phyloP scores from a whole-genome alignment of 2,329 filamentous ascomycete species.

The Botrytis porri region DNA sequence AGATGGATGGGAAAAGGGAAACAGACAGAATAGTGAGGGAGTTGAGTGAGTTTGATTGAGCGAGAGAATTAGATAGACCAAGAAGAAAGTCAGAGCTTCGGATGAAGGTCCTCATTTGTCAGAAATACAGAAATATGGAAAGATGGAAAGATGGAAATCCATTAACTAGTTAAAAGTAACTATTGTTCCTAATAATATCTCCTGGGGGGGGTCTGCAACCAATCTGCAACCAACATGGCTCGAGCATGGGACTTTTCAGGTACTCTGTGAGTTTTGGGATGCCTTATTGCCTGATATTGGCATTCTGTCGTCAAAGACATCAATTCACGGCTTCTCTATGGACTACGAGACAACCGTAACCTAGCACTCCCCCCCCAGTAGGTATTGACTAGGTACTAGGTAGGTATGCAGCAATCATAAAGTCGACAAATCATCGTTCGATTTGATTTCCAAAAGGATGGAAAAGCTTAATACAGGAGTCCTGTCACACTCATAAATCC shows the following conservation, averaged over 20 bases:
- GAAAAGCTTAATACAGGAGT: not conserved
- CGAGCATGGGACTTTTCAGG: not conserved
- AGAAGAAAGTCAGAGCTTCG: constrained; percentile 3
- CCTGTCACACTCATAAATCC: not conserved
- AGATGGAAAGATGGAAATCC: not conserved
- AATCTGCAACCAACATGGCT: not conserved
- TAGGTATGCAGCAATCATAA: not conserved
- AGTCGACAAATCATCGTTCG: not conserved
- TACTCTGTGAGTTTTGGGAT: not conserved
- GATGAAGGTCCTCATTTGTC: constrained; percentile 17
- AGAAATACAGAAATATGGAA: not conserved
- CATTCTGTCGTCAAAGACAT: not conserved
- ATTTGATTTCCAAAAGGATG: not conserved
- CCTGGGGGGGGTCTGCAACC: not conserved
- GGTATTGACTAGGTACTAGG: too few species aligned
- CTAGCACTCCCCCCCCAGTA: too few species aligned
- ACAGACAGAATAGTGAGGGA: not conserved
- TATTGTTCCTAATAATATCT: not conserved
- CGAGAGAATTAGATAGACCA: constrained; percentile 1
- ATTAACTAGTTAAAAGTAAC: too few species aligned
- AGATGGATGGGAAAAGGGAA: not conserved
- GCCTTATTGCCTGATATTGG: not conserved
- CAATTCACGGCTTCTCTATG: not conserved
- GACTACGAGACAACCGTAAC: too few species aligned
- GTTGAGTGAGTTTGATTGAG: not conserved